phyloP scores from a whole-genome alignment of 2,329 filamentous ascomycete species.

The Xylariaceae sp. region DNA sequence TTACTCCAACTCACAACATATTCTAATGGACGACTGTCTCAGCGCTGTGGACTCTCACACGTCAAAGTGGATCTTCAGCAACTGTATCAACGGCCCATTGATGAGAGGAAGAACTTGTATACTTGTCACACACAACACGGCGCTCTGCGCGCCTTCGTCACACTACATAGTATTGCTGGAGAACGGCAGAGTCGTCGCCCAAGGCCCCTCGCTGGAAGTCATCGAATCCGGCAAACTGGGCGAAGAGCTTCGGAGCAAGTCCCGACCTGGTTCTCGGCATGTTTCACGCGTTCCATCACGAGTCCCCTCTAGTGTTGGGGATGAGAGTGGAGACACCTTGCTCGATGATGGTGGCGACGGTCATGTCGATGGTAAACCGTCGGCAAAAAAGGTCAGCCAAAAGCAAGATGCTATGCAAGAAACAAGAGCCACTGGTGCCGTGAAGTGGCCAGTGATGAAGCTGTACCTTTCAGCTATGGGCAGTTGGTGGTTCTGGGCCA shows the following conservation, averaged over 20 bases:
- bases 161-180: constrained; percentile 81
- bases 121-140: constrained; percentile 89
- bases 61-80: constrained; percentile 95
- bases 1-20: constrained; percentile 90
- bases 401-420: constrained; percentile 62
- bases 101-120: constrained; percentile 91
- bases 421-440: constrained; percentile 76
- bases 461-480: constrained; percentile 91
- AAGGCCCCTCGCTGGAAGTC: constrained; percentile 74
- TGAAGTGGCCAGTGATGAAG: constrained; percentile 81
- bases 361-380: constrained; percentile 44
- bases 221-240: constrained; percentile 85
- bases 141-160: constrained; percentile 77
- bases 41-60: constrained; percentile 97
- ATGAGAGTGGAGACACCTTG: constrained; percentile 54
- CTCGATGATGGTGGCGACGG: constrained; percentile 50
- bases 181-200: constrained; percentile 73
- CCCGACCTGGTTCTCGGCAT: constrained; percentile 63
- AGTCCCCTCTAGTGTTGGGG: constrained; percentile 70
- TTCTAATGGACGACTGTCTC: constrained; percentile 90
- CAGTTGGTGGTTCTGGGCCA: constrained; percentile 91
- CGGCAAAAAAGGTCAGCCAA: constrained; percentile 43
- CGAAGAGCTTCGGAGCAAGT: constrained; percentile 72
- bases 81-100: constrained; percentile 83
- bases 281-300: constrained; percentile 74